Base-by-base conservation (phyloP, 2,329 filamentous ascomycete species). In the Atkinsonella hypoxylon region DNA sequence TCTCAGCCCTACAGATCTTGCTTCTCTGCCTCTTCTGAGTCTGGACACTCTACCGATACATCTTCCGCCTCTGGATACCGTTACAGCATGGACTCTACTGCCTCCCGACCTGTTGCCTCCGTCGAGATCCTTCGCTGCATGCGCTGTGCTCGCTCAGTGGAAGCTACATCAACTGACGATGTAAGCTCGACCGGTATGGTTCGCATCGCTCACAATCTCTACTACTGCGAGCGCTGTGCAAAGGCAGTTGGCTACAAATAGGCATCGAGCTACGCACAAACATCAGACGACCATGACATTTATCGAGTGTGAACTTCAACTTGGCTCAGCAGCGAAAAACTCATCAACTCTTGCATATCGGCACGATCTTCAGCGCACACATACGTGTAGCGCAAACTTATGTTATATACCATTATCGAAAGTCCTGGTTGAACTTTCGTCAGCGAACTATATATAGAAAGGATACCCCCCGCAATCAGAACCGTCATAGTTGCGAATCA, bases 221-320 rank as follows among this genome's bases (percentile, higher is more conserved):
- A 83, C 69, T 83, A 84, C 66, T 83, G 81, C 67, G 71, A 76
- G 53, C 73, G 78, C 36, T 84, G 81, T 62, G 81, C 81, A 53
- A 77, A 74, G 61, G 77, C 80, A 62, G 77, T 81, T 32, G 81
- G 80, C 58, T 83, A 82, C 65, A 78, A 75, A 62, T 82, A 74
- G 76, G 42, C 38, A 1, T 6, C 12, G 34, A 11, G 13, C 41
- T 2, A 22, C 26, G 26, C 26, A 26, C 26, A 26, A 32, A 31
- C 17, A 15, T 30, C 26, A 5, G 20, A 42, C 40, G 40, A 42
- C 40, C 40, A 42, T 26, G 8, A 15, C 40, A 20, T 12, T 18
- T 42, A 26, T 3, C 4, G 40, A 42, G 18, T 6, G 18, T 17
- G 40, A 42, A 42, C 18, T 15, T 42, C 17, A 18, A 42, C 17